Conservation (phyloP, 2,329 filamentous ascomycete genomes). For the Colletotrichum chrysophilum region DNA sequence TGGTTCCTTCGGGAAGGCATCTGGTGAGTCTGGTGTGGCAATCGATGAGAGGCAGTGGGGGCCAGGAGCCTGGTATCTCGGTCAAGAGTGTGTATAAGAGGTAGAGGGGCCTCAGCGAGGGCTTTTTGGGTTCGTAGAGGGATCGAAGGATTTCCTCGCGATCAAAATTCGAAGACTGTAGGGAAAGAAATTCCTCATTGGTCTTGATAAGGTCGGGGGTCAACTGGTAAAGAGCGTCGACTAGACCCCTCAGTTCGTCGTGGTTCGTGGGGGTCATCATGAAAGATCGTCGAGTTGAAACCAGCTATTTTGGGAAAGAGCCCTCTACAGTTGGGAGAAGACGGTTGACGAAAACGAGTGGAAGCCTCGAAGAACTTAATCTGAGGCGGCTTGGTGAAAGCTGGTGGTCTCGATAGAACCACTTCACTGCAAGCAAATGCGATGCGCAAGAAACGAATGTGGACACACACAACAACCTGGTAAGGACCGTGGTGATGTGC, state of each 20-base stretch:
- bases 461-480: neutral
- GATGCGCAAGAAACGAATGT: neutral
- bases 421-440: neutral
- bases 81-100: slow-evolving; percentile 28
- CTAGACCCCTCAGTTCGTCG: neutral
- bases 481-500: neutral
- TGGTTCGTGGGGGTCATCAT: neutral
- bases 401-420: neutral
- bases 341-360: neutral
- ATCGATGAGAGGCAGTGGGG: slow-evolving; percentile 32
- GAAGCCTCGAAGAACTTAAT: neutral
- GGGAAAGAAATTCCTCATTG: neutral
- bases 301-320: neutral
- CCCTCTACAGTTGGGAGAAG: neutral
- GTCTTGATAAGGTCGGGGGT: neutral
- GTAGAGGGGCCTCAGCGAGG: slow-evolving; percentile 29
- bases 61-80: slow-evolving; percentile 32
- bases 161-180: neutral
- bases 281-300: neutral
- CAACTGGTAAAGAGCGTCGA: neutral
- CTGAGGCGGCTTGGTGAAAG: neutral
- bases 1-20: slow-evolving; percentile 39
- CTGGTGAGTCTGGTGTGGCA: slow-evolving; percentile 40
- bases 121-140: slow-evolving; percentile 22
- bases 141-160: slow-evolving; percentile 24